Base-by-base conservation (phyloP, 2,329 filamentous ascomycete genomes). In the Colletotrichum sp. region DNA sequence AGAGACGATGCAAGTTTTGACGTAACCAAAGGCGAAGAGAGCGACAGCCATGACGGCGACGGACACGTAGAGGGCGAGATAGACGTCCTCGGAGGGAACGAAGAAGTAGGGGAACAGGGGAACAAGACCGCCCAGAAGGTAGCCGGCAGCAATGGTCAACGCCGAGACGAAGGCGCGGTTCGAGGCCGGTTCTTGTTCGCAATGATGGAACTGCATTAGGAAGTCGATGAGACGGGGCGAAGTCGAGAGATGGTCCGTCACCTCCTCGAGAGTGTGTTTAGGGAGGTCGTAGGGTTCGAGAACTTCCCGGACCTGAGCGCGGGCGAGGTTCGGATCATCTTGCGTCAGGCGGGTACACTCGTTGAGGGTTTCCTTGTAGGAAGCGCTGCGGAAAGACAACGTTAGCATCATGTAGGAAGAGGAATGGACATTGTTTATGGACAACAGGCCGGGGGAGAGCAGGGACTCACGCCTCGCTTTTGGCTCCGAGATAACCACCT, bases 51-150 rank as follows among this genome's bases (percentile, higher is more conserved):
- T 94, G 69, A 94, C 88, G 6, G 82, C 87, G 30, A 93, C 87
- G 28, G 91, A 93, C 75, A 91, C 89, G 44, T 89, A 87, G 67
- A 96, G 84, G 0, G 89, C 89, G n/a, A 86, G 80, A 28, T 82
- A 81, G 9, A 90, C 85, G 26, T 82, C 81, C 16, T 79, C 75
- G 26, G 72, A 60, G 49, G 72, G 69, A 81, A 90, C 86, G 78
- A 93, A 87, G 78, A 95, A 92, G 84, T 95, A 95, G 1, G 93
- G 93, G 57, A 94, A 84, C 80, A 95, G 88, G 16, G 93, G 93
- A n/a, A 95, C 89, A 70, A 95, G 86, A 0, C 93, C 93, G 24
- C 93, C 93, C 26, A 95, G 83, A 68, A 95, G 92, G 82, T 95
- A 95, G 44, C 92, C 92, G 18, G 92, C 80, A 0, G 93, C 92